Evolutionary conservation across 1,139 yeast species (phyloP).

Genomic region (Nadsonia commutata): DNA sequence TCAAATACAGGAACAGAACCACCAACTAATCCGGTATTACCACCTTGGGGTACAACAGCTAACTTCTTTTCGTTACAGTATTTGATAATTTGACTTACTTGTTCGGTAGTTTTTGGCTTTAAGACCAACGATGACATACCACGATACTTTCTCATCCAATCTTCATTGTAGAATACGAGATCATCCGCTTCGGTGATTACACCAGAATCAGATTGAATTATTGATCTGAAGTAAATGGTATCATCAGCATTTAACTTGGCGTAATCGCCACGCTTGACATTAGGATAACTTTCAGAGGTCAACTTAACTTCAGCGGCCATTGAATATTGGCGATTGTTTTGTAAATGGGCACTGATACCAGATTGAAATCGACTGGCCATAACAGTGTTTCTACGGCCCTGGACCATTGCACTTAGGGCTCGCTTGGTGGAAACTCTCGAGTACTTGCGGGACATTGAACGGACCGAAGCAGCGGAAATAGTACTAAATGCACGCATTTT

Average conservation of each 20-base stretch:
- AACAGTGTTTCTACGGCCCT: neutral
- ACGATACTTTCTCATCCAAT: slow-evolving; percentile 90
- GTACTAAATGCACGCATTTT: neutral
- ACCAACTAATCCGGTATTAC: slow-evolving; percentile 93
- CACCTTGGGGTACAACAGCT: slow-evolving; percentile 95
- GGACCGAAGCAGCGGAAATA: neutral
- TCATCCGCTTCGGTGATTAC: slow-evolving; percentile 45
- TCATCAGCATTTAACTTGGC: slow-evolving; percentile 41
- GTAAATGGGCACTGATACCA: neutral
- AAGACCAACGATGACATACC: slow-evolving; percentile 76
- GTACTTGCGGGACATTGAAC: neutral
- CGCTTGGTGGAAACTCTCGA: neutral
- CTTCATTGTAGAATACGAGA: slow-evolving; percentile 65
- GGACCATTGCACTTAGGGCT: neutral
- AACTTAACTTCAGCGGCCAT: slow-evolving; percentile 13
- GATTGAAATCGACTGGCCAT: neutral
- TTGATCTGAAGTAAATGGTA: slow-evolving; percentile 42
- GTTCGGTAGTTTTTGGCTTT: slow-evolving; percentile 72
- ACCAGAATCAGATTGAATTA: slow-evolving; percentile 37
- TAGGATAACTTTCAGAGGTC: slow-evolving; percentile 20
- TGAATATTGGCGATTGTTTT: neutral
- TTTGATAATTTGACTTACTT: slow-evolving; percentile 60
- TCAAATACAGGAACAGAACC: slow-evolving; percentile 91
- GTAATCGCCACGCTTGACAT: slow-evolving; percentile 18
- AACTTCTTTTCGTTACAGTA: slow-evolving; percentile 67